Base-by-base conservation (phyloP, 805 yeast genomes). In the Nakazawaea anatomiae region DNA sequence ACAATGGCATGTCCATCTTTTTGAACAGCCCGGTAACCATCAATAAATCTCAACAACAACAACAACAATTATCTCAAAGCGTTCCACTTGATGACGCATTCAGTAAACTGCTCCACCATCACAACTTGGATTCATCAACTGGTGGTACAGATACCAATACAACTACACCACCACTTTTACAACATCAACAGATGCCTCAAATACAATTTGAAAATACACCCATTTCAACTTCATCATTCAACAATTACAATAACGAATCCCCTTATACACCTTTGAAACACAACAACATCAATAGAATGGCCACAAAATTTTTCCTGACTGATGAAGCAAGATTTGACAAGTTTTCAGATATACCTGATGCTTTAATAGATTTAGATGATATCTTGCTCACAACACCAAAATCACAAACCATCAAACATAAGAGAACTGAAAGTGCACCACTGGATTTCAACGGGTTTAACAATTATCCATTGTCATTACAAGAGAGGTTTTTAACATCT, bases 361-460 rank as follows among this genome's bases (percentile, higher is more conserved):
- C 71, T 1, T 55, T 67, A 12, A 68, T 68, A 18, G 66, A 68
- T 55, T 58, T 68, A 47, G 70, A 67, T 52, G 55, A 53, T 6
- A 31, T 48, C n/a, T 32, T 32, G 4, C 12, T 51, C 2, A 42
- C 44, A 25, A 41, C 18, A 29, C 46, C 53, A 25, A 38, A 54
- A 12, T 31, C 52, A 4, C 43, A 42, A 6, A 30, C 30, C 18
- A 32, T 32, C 11, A 41, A 31, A 30, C 53, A 51, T 42, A 46
- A 42, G 34, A 30, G 53, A n/a, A 46, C 53, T 11, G 53, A 46
- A 32, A 51, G 53, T 42, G 53, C 53, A n/a, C 53, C 53, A 9
- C 42, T 25, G 27, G 46, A 41, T 14, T 50, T 45, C 25, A 35
- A 28, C 9, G 44, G 45, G 9, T 35, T 34, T 2, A 31, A 7